phyloP scores from a whole-genome alignment of 768 basidiomycete species.

The Kwoniella dendrophila region DNA sequence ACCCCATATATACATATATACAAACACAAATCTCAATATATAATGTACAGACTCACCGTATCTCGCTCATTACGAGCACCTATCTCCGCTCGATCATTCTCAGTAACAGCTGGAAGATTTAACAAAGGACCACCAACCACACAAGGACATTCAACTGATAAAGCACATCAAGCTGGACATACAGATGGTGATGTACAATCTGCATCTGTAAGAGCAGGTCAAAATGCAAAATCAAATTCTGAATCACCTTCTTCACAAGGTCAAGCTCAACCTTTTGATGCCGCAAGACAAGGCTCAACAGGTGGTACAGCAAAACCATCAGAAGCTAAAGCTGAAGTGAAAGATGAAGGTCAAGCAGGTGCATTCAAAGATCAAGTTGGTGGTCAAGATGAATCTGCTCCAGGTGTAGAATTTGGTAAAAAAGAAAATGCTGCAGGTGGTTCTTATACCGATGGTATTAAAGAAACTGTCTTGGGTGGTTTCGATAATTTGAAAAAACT shows the following conservation, averaged over 20 bases:
- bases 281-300: slow-evolving; percentile 37
- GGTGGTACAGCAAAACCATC: slow-evolving; percentile 30
- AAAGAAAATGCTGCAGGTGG: slow-evolving; percentile 40
- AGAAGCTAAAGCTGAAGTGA: slow-evolving; percentile 21
- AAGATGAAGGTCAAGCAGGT: slow-evolving; percentile 25
- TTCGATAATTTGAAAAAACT: slow-evolving; percentile 35
- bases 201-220: slow-evolving; percentile 36
- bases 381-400: slow-evolving; percentile 41
- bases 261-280: slow-evolving; percentile 43
- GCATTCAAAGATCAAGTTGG: slow-evolving; percentile 51
- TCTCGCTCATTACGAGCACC: slow-evolving; percentile 7
- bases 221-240: slow-evolving; percentile 26
- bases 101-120: slow-evolving; percentile 1
- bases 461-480: slow-evolving; percentile 26
- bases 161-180: slow-evolving; percentile 35
- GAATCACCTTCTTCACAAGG: slow-evolving; percentile 7
- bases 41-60: slow-evolving; percentile 17
- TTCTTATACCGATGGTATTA: slow-evolving; percentile 26
- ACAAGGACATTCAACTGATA: slow-evolving; percentile 48
- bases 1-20: slow-evolving; percentile 2
- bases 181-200: slow-evolving; percentile 44
- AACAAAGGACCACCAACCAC: slow-evolving; percentile 21
- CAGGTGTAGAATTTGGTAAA: slow-evolving; percentile 36
- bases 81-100: slow-evolving; percentile 11
- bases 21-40: slow-evolving; percentile 4